Percentiles rank a stretch among this genome's conserved stretches.
Evolutionary conservation across 768 basidiomycete genomes (phyloP).

Genomic region (Polyporus arcularius): DNA sequence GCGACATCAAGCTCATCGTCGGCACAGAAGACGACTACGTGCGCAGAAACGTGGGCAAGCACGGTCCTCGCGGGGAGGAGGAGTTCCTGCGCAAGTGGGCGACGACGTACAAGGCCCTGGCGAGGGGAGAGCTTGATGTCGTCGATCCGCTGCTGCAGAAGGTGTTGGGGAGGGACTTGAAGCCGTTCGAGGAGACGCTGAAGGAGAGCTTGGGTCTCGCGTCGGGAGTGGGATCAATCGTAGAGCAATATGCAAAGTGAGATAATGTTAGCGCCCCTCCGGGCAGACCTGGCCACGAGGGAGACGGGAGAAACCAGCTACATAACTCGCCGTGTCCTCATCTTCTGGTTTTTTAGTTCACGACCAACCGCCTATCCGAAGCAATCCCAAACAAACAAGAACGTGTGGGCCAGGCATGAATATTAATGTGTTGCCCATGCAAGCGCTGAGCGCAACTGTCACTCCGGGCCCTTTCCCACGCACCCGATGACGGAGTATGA

Average conservation of each 20-base stretch:
- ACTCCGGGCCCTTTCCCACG: too few species aligned
- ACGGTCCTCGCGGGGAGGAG: conserved; percentile 23
- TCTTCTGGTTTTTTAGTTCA: too few species aligned
- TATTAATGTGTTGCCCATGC: too few species aligned
- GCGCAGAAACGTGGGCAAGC: conserved; percentile 16
- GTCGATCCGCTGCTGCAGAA: conserved; percentile 31
- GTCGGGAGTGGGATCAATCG: not conserved
- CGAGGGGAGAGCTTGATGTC: conserved; percentile 30
- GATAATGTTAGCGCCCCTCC: too few species aligned
- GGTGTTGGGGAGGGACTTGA: conserved; percentile 31
- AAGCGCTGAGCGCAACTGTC: too few species aligned
- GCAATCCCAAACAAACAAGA: too few species aligned
- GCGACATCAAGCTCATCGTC: conserved; percentile 22
- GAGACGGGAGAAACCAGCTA: too few species aligned
- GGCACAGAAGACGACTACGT: conserved; percentile 31
- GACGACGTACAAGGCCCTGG: conserved; percentile 32
- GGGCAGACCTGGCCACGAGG: too few species aligned
- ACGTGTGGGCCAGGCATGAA: too few species aligned
- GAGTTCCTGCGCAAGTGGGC: conserved; percentile 31
- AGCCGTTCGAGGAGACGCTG: conserved; percentile 29
- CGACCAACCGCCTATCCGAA: too few species aligned
- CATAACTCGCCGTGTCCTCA: too few species aligned
- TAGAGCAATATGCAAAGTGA: conserved; percentile 26
- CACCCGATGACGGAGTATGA: too few species aligned
- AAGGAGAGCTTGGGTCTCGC: conserved; percentile 18